phyloP scores from a whole-genome alignment of 106 monocot genomes.

The Triglochin maritima region DNA sequence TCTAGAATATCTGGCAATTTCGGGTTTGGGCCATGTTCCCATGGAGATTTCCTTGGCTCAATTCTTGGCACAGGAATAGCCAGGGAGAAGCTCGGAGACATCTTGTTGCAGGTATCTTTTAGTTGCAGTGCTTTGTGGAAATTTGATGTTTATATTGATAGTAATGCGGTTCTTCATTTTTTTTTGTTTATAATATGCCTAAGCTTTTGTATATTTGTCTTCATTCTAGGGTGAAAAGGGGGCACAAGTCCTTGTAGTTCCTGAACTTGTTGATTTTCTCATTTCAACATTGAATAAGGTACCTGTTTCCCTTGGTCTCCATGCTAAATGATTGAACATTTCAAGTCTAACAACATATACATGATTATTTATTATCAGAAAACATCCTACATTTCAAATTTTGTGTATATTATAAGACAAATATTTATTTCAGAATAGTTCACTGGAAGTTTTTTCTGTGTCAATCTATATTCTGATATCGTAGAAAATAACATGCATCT shows the following conservation, averaged over 20 bases:
- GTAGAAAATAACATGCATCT: too few species aligned
- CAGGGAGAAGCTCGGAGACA: constrained; percentile 88
- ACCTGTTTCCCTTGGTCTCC: neutral
- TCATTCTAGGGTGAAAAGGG: constrained; percentile 70
- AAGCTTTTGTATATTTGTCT: neutral
- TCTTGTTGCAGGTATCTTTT: constrained; percentile 69
- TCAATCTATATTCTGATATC: too few species aligned
- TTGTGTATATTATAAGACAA: too few species aligned
- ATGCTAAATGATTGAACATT: neutral
- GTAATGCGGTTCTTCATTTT: neutral
- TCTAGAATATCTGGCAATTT: constrained; percentile 91
- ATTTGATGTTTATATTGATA: neutral
- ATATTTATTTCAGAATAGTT: too few species aligned
- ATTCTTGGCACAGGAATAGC: constrained; percentile 79
- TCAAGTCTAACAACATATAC: neutral
- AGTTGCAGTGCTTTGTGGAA: neutral
- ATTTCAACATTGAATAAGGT: constrained; percentile 66
- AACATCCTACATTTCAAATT: too few species aligned
- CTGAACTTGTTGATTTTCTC: constrained; percentile 81
- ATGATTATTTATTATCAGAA: neutral
- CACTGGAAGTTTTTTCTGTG: too few species aligned
- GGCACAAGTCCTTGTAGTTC: constrained; percentile 83
- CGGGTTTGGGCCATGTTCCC: constrained; percentile 69
- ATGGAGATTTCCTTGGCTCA: constrained; percentile 95
- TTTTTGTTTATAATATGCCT: neutral